Percentiles rank a stretch among this genome's conserved stretches.
These are phyloP conservation scores for Cucurbita argyrosperma DNA, from an alignment of 306 rosid species.

Conservation along the genomic window DNA sequence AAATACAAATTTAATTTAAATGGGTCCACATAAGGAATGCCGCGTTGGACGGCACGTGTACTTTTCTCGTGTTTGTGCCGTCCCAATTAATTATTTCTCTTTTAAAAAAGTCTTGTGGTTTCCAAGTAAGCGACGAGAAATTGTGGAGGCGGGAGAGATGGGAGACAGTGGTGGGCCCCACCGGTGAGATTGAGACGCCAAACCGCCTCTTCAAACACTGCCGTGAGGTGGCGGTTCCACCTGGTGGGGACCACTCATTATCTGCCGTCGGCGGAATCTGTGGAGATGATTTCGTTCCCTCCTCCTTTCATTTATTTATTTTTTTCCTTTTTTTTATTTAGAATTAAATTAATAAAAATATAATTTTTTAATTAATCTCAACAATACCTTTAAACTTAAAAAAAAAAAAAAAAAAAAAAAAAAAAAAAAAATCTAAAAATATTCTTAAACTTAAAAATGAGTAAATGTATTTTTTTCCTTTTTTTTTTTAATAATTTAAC, in stretches of 20 bases:
- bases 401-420: too few species aligned
- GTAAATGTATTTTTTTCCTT: too few species aligned
- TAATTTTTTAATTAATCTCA: too few species aligned
- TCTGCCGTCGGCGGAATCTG: constrained; percentile 8
- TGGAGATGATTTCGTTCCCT: not conserved
- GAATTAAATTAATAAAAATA: too few species aligned
- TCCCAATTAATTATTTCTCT: not conserved
- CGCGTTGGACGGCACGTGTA: constrained; percentile 10
- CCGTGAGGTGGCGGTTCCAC: constrained; percentile 3
- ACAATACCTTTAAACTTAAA: too few species aligned
- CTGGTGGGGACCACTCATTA: constrained; percentile 1
- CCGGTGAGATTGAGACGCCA: not conserved
- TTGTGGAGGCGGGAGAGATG: not conserved
- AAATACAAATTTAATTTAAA: too few species aligned
- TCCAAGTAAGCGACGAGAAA: not conserved
- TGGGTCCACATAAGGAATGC: not conserved
- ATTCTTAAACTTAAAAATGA: too few species aligned
- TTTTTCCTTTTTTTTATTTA: not conserved
- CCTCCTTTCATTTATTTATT: not conserved
- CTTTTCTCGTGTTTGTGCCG: not conserved
- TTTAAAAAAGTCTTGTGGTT: not conserved
- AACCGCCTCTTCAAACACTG: not conserved
- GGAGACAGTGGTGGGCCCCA: not conserved
- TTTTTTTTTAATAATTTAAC: too few species aligned
- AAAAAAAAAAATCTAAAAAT: too few species aligned